phyloP scores from a whole-genome alignment of 306 rosid species.

The Trifolium subterraneum region DNA sequence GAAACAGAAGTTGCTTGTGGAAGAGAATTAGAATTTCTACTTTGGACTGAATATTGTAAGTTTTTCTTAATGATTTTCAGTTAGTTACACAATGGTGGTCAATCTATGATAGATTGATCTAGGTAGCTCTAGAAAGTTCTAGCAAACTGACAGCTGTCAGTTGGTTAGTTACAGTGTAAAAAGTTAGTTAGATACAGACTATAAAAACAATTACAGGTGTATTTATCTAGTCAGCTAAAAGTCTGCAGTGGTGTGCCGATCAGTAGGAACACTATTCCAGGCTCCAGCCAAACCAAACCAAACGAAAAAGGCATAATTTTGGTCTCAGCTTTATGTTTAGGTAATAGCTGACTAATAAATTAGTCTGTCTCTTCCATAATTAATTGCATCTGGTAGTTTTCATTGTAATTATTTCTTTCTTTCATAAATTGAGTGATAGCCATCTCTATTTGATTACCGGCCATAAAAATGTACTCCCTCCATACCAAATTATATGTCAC shows the following conservation, averaged over 20 bases:
- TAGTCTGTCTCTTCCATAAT: neutral
- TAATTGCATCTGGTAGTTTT: neutral
- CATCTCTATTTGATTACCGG: constrained; percentile 2
- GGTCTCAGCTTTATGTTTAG: neutral
- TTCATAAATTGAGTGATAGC: neutral
- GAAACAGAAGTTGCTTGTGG: constrained; percentile 10
- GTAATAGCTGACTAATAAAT: neutral
- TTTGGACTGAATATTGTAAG: neutral
- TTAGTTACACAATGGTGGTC: neutral
- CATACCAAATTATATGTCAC: no score
- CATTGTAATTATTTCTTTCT: neutral
- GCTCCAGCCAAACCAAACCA: neutral
- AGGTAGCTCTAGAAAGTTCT: neutral
- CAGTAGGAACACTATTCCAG: neutral
- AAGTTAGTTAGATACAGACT: neutral
- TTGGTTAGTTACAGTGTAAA: neutral
- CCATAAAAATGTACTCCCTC: no score
- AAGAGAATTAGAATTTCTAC: neutral
- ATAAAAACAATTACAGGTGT: neutral
- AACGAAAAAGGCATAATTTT: neutral
- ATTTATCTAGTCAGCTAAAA: no score
- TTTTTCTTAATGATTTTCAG: neutral
- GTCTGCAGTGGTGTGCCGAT: neutral
- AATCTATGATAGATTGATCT: neutral
- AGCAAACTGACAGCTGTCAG: neutral